A percentile compares a stretch with the other conserved stretches of the same genome.
Conservation (phyloP, 2,329 filamentous ascomycete species). For the Lomentospora prolificans region DNA sequence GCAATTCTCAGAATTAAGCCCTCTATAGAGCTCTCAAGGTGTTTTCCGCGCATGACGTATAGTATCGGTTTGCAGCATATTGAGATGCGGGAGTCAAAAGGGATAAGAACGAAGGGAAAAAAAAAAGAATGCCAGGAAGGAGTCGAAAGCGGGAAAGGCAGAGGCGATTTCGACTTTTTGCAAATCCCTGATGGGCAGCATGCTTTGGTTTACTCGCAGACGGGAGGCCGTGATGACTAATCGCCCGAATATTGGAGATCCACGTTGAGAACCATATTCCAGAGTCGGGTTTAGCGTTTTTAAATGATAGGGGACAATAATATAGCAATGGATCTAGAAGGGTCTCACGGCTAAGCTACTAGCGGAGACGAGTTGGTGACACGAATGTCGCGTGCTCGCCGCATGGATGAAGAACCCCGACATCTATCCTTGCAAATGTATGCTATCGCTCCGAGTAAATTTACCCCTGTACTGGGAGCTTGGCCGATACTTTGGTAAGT, state of each 20-base stretch:
- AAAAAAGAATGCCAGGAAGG: background rate
- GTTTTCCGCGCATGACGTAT: constrained; percentile 6
- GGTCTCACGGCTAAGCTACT: too few species aligned
- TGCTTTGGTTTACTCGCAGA: too few species aligned
- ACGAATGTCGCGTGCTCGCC: too few species aligned
- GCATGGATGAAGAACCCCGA: too few species aligned
- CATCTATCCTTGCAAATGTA: constrained; percentile 4
- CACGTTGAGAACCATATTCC: too few species aligned
- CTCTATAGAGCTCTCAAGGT: constrained; percentile 14
- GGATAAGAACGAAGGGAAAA: constrained; percentile 1
- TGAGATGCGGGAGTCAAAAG: background rate
- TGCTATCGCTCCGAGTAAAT: too few species aligned
- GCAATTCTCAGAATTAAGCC: constrained; percentile 12
- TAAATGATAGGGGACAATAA: too few species aligned
- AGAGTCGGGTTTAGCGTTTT: too few species aligned
- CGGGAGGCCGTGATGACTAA: too few species aligned
- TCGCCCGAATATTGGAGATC: too few species aligned
- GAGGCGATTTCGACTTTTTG: background rate
- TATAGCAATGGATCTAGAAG: too few species aligned
- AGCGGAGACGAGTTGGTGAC: too few species aligned
- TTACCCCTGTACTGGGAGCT: background rate
- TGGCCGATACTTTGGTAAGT: constrained; percentile 39
- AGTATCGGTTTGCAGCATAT: background rate
- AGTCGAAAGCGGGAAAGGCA: constrained; percentile 7
- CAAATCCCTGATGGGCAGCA: background rate